Evolutionary conservation across 306 rosid genomes (phyloP).

Genomic region (Senna tora): DNA sequence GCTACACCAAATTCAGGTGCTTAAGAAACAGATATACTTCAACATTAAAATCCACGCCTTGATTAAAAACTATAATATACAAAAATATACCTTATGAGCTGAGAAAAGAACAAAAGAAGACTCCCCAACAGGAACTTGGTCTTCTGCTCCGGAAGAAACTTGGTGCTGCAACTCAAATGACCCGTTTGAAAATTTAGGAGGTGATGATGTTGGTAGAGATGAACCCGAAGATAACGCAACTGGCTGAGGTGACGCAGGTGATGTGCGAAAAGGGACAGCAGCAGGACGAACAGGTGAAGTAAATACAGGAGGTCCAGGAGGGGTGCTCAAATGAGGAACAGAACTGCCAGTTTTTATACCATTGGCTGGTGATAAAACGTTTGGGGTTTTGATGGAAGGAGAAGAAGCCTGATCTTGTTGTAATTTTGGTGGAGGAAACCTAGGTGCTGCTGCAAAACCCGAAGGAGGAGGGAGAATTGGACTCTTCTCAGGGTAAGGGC

Average conservation of each 20-base stretch:
- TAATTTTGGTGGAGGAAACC: constrained; percentile 65
- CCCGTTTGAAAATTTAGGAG: constrained; percentile 64
- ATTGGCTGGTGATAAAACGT: constrained; percentile 61
- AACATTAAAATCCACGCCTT: constrained; percentile 9
- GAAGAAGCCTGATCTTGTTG: constrained; percentile 70
- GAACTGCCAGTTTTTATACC: constrained; percentile 70
- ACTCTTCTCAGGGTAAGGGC: constrained; percentile 52
- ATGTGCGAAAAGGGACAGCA: constrained; percentile 88
- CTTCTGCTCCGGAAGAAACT: constrained; percentile 55
- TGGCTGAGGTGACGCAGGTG: constrained; percentile 96
- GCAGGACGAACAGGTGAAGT: constrained; percentile 95
- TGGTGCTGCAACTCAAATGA: constrained; percentile 60
- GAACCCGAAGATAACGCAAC: constrained; percentile 67
- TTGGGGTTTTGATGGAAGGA: constrained; percentile 53
- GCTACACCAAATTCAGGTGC: constrained; percentile 11
- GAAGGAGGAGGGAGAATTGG: constrained; percentile 51
- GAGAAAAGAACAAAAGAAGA: constrained; percentile 84
- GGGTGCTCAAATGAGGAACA: constrained; percentile 85
- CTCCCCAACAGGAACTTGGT: constrained; percentile 52
- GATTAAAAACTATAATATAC: constrained; percentile 30
- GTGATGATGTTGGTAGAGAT: constrained; percentile 69
- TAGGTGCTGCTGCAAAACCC: constrained; percentile 48
- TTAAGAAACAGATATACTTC: not conserved
- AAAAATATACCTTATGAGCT: constrained; percentile 72
- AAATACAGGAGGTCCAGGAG: constrained; percentile 98